Percentiles rank a stretch among this genome's conserved stretches.
phyloP scores from a whole-genome alignment of 1,284 basidiomycete genomes.

The Apiotrichum domesticum region DNA sequence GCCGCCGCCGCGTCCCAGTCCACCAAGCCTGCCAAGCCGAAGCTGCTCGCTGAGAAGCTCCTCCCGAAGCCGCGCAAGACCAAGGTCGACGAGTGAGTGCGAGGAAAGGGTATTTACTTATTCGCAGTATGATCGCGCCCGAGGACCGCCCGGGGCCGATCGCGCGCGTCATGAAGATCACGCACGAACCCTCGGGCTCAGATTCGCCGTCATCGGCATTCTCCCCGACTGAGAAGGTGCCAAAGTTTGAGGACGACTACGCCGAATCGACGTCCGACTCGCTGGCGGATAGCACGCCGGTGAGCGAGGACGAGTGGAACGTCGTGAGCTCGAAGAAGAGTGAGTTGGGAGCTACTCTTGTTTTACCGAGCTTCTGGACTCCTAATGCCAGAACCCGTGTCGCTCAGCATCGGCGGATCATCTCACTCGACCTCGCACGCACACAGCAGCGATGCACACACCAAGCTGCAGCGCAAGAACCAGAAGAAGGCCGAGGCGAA shows the following conservation, averaged over 20 bases:
- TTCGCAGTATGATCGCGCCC: slow-evolving; percentile 38
- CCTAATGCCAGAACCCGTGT: slow-evolving; percentile 28
- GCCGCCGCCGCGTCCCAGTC: slow-evolving; percentile 8
- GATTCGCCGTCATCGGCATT: not conserved
- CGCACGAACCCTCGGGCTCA: not conserved
- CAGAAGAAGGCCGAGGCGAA: slow-evolving; percentile 42
- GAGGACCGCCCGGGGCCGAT: slow-evolving; percentile 35
- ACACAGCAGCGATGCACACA: slow-evolving; percentile 9
- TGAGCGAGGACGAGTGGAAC: slow-evolving; percentile 34
- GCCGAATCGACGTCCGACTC: slow-evolving; percentile 13
- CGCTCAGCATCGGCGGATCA: slow-evolving; percentile 21
- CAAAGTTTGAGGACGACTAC: slow-evolving; percentile 27
- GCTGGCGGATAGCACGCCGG: slow-evolving; percentile 5
- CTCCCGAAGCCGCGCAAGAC: slow-evolving; percentile 39
- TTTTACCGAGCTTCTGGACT: not conserved
- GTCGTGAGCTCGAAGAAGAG: slow-evolving; percentile 39
- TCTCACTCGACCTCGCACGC: not conserved
- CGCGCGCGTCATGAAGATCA: slow-evolving; percentile 40
- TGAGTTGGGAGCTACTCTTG: slow-evolving; percentile 12
- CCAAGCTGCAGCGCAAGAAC: slow-evolving; percentile 41
- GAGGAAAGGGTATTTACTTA: not conserved
- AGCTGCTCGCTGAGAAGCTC: slow-evolving; percentile 39
- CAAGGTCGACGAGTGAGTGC: slow-evolving; percentile 43
- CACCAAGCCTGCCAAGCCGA: slow-evolving; percentile 27
- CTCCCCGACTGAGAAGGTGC: slow-evolving; percentile 3